Base-by-base conservation (phyloP, 177 flowering plant genomes). In the Vitis hybrid region DNA sequence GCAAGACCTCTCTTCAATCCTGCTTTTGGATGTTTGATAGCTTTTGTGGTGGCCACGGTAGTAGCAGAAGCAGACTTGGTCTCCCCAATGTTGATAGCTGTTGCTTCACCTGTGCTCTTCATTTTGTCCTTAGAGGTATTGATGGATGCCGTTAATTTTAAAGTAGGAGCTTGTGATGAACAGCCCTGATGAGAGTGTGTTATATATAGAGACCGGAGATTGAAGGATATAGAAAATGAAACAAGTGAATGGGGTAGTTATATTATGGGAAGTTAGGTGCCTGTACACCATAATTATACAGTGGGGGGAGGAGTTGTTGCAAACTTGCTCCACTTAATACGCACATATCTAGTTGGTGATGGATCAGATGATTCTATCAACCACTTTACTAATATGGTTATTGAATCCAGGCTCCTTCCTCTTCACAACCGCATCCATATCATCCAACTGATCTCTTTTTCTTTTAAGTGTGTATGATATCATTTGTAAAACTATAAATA, bases 1-100 rank as follows among this genome's bases (percentile, higher is more conserved):
- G 86, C 83, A 1, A 86, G 10, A 2, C 88, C 91, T 65, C 77
- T 83, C 76, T 80, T 85, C 84, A 76, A 72, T 49, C 86, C 80
- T 49, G 72, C 81, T 62, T 45, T 55, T n/a, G 31, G 66, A n/a
- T 48, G 69, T 26, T 74, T 60, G 22, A 56, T 9, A 14, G 77
- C 67, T 60, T 70, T 70, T 10, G 78, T 22, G 39, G 78, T 60
- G 69, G 68, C 65, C 1, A 61, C 19, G 12, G 63, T 55, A 3
- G 78, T 53, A 52, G 75, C 33, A 52, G 62, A 26, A 71, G 75
- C 16, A 55, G 64, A 13, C 65, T 69, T 74, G 51, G 76, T 52
- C 61, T 80, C 81, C 7, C 52, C 63, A 18, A 83, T 52, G 51
- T 66, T 56, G 71, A 81, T 72, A 9, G 75, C 50, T 10, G 80